A percentile compares a stretch with the other conserved stretches of the same genome.
Evolutionary conservation across 441 rosid species (phyloP).

Genomic region (Corymbia calophylla): DNA sequence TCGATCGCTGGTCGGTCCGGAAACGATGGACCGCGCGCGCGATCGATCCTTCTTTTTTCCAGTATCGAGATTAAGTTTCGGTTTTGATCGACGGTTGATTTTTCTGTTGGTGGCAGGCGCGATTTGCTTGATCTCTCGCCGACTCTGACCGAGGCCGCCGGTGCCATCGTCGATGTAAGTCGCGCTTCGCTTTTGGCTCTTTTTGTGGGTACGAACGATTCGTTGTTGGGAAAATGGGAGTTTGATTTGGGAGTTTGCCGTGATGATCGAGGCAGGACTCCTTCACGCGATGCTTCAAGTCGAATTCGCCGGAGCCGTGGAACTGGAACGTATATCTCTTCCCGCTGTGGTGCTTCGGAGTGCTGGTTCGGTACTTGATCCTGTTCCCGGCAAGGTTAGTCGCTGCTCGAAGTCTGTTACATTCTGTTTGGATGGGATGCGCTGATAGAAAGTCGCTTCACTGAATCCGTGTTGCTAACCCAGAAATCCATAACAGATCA

Average conservation of each 20-base stretch:
- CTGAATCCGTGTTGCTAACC: background rate
- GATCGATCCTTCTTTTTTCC: background rate
- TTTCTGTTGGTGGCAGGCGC: slow-evolving; percentile 29
- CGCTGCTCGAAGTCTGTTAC: background rate
- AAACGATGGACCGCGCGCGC: background rate
- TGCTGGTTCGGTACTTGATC: slow-evolving; percentile 66
- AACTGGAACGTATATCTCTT: slow-evolving; percentile 91
- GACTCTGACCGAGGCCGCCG: slow-evolving; percentile 89
- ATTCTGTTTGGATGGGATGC: background rate
- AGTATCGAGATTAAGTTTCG: background rate
- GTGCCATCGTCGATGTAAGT: slow-evolving; percentile 89
- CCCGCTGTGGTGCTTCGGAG: slow-evolving; percentile 90
- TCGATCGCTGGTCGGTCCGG: background rate
- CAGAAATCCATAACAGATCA: background rate
- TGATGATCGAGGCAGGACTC: slow-evolving; percentile 42
- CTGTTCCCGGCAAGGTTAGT: slow-evolving; percentile 79
- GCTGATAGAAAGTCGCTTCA: background rate
- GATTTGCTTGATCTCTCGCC: slow-evolving; percentile 90
- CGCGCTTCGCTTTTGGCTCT: background rate
- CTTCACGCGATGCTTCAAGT: slow-evolving; percentile 93
- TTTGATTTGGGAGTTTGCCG: background rate
- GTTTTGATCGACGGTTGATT: too few relatives aligned
- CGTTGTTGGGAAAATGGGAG: background rate
- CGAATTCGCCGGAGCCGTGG: slow-evolving; percentile 95
- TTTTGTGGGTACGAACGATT: background rate